Percentiles rank a stretch among this genome's conserved stretches.
These are phyloP conservation scores for Aspergillus unguis DNA, from an alignment of 2,329 filamentous ascomycete species.

Conservation along the genomic window DNA sequence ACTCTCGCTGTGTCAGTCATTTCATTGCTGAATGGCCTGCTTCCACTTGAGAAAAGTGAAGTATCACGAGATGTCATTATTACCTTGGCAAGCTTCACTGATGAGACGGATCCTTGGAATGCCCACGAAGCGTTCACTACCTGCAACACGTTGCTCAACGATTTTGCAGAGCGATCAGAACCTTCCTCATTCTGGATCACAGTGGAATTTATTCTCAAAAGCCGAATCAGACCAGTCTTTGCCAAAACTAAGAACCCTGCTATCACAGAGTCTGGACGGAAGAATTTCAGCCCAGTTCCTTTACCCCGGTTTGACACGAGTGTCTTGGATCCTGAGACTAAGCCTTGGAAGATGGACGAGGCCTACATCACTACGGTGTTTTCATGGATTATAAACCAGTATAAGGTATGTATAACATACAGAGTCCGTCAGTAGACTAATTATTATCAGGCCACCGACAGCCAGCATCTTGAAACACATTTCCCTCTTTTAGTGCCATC, in stretches of 20 bases:
- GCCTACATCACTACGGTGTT: slow-evolving; percentile 36
- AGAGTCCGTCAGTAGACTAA: not conserved
- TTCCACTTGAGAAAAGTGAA: slow-evolving; percentile 20
- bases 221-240: slow-evolving; percentile 42
- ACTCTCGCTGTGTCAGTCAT: slow-evolving; percentile 32
- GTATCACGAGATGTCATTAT: slow-evolving; percentile 27
- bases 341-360: slow-evolving; percentile 39
- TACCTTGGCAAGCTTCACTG: slow-evolving; percentile 33
- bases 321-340: slow-evolving; percentile 34
- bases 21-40: slow-evolving; percentile 15
- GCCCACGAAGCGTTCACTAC: slow-evolving; percentile 21
- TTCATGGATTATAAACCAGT: slow-evolving; percentile 35
- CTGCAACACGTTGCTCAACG: slow-evolving; percentile 19
- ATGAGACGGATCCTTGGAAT: slow-evolving; percentile 35
- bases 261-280: slow-evolving; percentile 44
- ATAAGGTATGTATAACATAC: slow-evolving; percentile 27
- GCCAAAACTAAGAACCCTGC: slow-evolving; percentile 40
- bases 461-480: slow-evolving; percentile 37
- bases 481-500: slow-evolving; percentile 45
- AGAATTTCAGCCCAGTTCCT: slow-evolving; percentile 41
- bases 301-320: slow-evolving; percentile 36
- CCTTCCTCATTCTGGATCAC: slow-evolving; percentile 15
- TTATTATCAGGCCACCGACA: slow-evolving; percentile 24
- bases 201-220: slow-evolving; percentile 19
- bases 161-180: slow-evolving; percentile 2